Base-by-base conservation (phyloP, 2,329 filamentous ascomycete genomes). In the Aspergillus fumigatus region DNA sequence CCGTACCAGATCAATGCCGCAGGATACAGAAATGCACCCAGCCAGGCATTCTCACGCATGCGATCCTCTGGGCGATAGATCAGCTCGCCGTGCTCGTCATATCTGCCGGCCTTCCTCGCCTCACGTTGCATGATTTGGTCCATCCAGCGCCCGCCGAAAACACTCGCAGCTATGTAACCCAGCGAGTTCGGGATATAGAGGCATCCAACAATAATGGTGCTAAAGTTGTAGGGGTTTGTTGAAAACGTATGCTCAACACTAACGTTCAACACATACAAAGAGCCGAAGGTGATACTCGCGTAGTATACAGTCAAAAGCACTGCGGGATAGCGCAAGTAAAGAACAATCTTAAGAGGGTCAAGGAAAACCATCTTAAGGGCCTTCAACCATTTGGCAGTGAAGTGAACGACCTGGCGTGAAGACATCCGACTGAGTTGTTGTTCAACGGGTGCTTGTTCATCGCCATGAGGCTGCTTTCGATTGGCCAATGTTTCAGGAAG, bases 1-100 rank as follows among this genome's bases (percentile, higher is more conserved):
- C 90, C 90, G 68, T 90, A 94, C 78, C 86, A 86, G 27, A 94
- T 77, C 58, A 94, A 71, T 0, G 86, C 86, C 0, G 79, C 78
- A 0, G 90, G 90, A 64, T 88, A 92, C 48, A 92, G 63, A 3
- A 85, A 77, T 0, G 86, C 86, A 3, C 87, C 88, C 0, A 92
- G 72, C 87, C 87, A 93, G 2, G 88, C 88, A 68, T 95, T 94
- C 68, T 93, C 88, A 47, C 86, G 80, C 84, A 94, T 89, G 11
- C 90, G 83, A 70, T 95, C 90, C 73, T 94, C 90, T 0, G 90
- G 90, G 2, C 84, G 78, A 66, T 85, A 88, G 9, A 90, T 75
- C 21, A 90, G 77, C 57, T 81, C 82, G 14, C 89, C 89, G 40
- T 83, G 73, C 38, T 80, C 81, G 62, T 90, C 88, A 65, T 87